A percentile compares a stretch with the other conserved stretches of the same genome.
These are phyloP conservation scores for Rhynchospora pubera DNA, from an alignment of 176 grass and related monocot genomes.

Conservation along the genomic window DNA sequence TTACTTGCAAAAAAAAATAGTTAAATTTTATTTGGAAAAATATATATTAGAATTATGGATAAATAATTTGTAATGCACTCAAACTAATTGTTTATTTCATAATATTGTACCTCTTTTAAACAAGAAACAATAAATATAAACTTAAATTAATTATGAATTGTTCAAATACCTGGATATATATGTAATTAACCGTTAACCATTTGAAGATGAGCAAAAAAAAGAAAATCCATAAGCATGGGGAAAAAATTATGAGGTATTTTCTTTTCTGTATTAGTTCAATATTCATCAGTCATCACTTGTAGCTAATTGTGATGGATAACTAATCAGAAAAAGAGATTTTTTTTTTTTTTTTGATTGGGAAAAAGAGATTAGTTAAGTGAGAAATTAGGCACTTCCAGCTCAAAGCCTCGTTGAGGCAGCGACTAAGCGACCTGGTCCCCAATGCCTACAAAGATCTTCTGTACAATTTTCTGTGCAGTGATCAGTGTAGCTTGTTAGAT, in stretches of 20 bases:
- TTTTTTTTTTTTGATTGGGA: too few species aligned
- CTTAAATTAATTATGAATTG: not conserved
- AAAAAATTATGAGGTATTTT: not conserved
- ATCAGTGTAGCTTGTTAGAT: too few species aligned
- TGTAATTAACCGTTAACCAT: not conserved
- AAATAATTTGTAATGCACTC: not conserved
- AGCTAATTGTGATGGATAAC: not conserved
- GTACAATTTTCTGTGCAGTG: too few species aligned
- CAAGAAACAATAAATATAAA: not conserved
- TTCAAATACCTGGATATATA: not conserved
- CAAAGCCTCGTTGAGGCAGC: not conserved
- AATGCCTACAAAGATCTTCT: too few species aligned
- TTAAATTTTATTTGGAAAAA: too few species aligned
- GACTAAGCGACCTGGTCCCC: too few species aligned
- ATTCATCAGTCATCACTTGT: not conserved
- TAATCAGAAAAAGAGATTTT: not conserved
- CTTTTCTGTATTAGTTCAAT: not conserved
- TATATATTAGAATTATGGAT: too few species aligned
- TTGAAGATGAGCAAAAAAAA: too few species aligned
- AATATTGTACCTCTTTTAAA: not conserved
- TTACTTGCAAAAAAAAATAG: too few species aligned
- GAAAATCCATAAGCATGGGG: not conserved
- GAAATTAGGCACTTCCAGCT: not conserved
- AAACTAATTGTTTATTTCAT: not conserved
- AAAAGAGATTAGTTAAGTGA: not conserved